Evolutionary conservation across 345 rosid species (phyloP).

Genomic region (Rhodomyrtus tomentosa): DNA sequence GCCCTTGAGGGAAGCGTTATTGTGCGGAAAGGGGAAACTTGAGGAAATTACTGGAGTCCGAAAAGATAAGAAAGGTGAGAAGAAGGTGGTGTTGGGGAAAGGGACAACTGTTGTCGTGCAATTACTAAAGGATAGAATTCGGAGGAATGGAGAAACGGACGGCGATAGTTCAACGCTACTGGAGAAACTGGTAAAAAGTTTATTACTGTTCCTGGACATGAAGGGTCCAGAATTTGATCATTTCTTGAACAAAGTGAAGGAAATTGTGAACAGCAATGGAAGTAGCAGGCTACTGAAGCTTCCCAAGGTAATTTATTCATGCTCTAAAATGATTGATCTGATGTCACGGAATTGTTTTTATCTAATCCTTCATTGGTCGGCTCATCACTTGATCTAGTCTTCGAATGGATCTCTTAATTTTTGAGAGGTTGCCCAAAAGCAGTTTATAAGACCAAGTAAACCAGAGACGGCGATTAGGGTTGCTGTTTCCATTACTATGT

Average conservation of each 20-base stretch:
- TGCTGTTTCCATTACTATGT: no score
- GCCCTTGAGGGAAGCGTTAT: conserved; percentile 52
- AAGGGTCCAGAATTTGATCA: conserved; percentile 36
- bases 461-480: no score
- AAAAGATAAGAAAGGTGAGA: conserved; percentile 43
- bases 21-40: conserved; percentile 16
- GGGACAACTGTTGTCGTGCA: conserved; percentile 58
- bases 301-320: conserved; percentile 47
- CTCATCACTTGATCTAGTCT: no score
- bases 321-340: not conserved
- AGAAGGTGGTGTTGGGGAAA: conserved; percentile 54
- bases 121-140: conserved; percentile 50
- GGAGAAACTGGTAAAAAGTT: conserved; percentile 32
- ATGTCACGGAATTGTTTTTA: no score
- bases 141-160: conserved; percentile 12
- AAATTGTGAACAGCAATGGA: conserved; percentile 78
- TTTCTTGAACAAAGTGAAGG: conserved; percentile 47
- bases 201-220: conserved; percentile 32
- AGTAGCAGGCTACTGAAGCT: conserved; percentile 84
- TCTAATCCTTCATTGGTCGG: no score
- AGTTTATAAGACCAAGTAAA: no score
- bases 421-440: no score
- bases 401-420: no score
- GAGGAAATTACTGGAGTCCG: conserved; percentile 24
- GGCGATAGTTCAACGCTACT: conserved; percentile 12